Evolutionary conservation across 495 filamentous ascomycete genomes (phyloP).

Genomic region (Penicillium coffeae): DNA sequence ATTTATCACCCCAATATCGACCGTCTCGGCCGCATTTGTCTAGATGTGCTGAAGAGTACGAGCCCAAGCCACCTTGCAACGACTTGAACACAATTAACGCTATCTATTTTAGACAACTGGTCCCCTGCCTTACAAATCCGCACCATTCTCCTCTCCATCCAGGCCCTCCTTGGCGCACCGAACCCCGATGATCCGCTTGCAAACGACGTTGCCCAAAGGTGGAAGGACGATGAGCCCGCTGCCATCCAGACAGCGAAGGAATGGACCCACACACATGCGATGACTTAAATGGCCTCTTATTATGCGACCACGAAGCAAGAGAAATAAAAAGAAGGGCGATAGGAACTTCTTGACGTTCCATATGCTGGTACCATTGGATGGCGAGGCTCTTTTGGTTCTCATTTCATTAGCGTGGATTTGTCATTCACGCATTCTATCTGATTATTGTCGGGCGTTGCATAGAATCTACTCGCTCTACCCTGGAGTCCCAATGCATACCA

Average conservation of each 20-base stretch:
- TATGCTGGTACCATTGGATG: not conserved
- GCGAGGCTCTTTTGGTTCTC: constrained; percentile 8
- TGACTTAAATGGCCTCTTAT: constrained; percentile 37
- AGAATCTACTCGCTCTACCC: constrained; percentile 11
- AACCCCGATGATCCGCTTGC: constrained; percentile 97
- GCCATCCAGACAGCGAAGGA: constrained; percentile 87
- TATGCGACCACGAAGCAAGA: constrained; percentile 39
- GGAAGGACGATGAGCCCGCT: constrained; percentile 91
- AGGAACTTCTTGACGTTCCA: not conserved
- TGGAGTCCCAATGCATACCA: not conserved
- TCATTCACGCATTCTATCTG: constrained; percentile 3
- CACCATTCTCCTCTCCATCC: constrained; percentile 95
- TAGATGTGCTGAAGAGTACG: constrained; percentile 95
- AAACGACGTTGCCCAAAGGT: constrained; percentile 94
- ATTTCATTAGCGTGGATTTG: constrained; percentile 7
- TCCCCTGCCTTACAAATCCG: constrained; percentile 97
- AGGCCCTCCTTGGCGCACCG: constrained; percentile 90
- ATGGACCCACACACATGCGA: constrained; percentile 81
- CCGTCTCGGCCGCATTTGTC: constrained; percentile 91
- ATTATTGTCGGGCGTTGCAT: constrained; percentile 14
- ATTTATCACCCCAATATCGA: constrained; percentile 99
- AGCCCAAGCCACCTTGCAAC: not conserved
- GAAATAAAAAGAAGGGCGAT: constrained; percentile 1
- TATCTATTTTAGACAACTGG: constrained; percentile 75
- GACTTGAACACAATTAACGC: not conserved